Conservation (phyloP, 73 alveolate species). For the Paramecium bursaria region DNA sequence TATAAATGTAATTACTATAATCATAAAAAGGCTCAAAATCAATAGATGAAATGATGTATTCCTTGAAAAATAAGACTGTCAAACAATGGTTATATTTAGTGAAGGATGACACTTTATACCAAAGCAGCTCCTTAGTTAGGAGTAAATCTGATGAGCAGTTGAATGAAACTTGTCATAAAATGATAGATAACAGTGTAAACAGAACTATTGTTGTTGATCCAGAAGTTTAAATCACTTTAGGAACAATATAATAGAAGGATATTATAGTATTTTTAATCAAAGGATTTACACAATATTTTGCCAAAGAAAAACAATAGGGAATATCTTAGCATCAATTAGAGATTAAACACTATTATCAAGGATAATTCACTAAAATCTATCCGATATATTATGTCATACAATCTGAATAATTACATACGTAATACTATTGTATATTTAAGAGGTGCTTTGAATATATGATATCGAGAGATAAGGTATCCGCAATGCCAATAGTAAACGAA, state of each 20-base stretch:
- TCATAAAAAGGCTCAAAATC: constrained; percentile 2
- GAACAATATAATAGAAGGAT: constrained; percentile 26
- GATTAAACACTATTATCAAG: neutral
- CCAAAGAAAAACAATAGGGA: neutral
- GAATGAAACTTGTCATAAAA: constrained; percentile 28
- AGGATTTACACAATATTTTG: constrained; percentile 35
- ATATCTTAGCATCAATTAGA: constrained; percentile 16
- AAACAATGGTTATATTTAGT: constrained; percentile 32
- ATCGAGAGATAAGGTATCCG: neutral
- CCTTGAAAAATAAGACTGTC: constrained; percentile 9
- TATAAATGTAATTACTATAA: constrained; percentile 2
- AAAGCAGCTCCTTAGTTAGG: neutral
- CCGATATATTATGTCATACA: neutral
- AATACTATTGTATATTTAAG: neutral
- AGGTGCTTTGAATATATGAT: constrained; percentile 49
- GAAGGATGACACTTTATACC: constrained; percentile 16
- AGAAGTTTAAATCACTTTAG: constrained; percentile 12
- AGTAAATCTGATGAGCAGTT: constrained; percentile 38
- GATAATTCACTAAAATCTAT: neutral
- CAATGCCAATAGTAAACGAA: constrained; percentile 24
- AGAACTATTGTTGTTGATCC: constrained; percentile 36
- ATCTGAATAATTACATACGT: neutral
- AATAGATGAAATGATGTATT: too few species aligned
- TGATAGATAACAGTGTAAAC: neutral
- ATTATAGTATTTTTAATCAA: constrained; percentile 14